These are phyloP conservation scores for Talaromyces islandicus DNA, from an alignment of 2,329 filamentous ascomycete genomes.

Conservation along the genomic window DNA sequence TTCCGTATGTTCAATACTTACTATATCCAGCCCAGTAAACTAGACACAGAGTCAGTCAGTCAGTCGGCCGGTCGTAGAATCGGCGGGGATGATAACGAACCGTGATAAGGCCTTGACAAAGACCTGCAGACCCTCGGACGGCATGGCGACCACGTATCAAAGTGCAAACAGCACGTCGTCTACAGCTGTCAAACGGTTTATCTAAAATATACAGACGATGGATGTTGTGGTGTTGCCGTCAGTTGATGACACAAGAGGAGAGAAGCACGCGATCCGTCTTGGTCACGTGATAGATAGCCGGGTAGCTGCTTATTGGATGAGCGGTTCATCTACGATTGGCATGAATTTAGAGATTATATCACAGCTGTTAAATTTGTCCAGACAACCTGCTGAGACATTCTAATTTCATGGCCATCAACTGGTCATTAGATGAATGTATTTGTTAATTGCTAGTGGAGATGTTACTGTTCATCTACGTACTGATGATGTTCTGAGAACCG, in stretches of 20 bases:
- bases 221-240: neutral
- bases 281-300: neutral
- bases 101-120: constrained; percentile 38
- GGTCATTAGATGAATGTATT: neutral
- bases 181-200: neutral
- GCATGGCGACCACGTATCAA: constrained; percentile 16
- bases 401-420: no score
- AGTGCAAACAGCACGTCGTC: neutral
- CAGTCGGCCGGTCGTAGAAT: constrained; percentile 12
- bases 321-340: neutral
- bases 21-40: constrained; percentile 69
- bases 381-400: no score
- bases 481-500: neutral
- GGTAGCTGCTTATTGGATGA: neutral
- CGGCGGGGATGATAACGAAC: constrained; percentile 21
- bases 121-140: constrained; percentile 23
- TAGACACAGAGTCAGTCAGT: constrained; percentile 14
- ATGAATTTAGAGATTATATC: neutral
- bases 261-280: neutral
- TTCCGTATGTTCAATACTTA: constrained; percentile 21
- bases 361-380: no score
- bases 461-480: no score
- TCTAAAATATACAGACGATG: neutral
- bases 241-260: neutral
- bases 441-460: neutral